Percentiles rank a stretch among this genome's conserved stretches.
These are phyloP conservation scores for Dioscorea alata DNA, from an alignment of 106 monocot genomes.

Conservation along the genomic window DNA sequence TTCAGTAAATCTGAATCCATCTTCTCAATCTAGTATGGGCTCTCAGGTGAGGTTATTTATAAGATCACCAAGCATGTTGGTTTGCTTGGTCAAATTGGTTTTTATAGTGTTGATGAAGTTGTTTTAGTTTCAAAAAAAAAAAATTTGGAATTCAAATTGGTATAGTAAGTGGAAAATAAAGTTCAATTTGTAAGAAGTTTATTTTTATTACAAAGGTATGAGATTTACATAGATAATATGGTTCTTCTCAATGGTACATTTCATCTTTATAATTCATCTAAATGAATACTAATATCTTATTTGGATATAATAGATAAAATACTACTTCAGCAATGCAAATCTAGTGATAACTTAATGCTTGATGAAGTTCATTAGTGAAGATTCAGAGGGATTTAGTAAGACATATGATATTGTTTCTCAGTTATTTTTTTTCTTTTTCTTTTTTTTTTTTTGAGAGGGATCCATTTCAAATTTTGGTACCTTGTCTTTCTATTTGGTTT, in stretches of 20 bases:
- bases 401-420: not conserved
- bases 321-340: slow-evolving; percentile 94
- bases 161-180: no score
- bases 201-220: not conserved
- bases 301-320: slow-evolving; percentile 66
- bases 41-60: slow-evolving; percentile 52
- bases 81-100: not conserved
- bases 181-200: no score
- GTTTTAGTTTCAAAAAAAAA: no score
- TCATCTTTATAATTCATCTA: not conserved
- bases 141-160: no score
- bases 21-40: slow-evolving; percentile 20
- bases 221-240: not conserved
- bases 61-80: slow-evolving; percentile 74
- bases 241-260: not conserved
- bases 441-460: no score
- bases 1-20: slow-evolving; percentile 4
- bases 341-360: slow-evolving; percentile 93
- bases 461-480: no score
- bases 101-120: not conserved
- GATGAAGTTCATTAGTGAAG: slow-evolving; percentile 95
- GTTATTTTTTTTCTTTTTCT: not conserved
- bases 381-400: slow-evolving; percentile 95
- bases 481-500: no score
- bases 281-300: not conserved